A percentile compares a stretch with the other conserved stretches of the same genome.
phyloP scores from a whole-genome alignment of 1,139 yeast species.

The Sugiyamaella sp. region DNA sequence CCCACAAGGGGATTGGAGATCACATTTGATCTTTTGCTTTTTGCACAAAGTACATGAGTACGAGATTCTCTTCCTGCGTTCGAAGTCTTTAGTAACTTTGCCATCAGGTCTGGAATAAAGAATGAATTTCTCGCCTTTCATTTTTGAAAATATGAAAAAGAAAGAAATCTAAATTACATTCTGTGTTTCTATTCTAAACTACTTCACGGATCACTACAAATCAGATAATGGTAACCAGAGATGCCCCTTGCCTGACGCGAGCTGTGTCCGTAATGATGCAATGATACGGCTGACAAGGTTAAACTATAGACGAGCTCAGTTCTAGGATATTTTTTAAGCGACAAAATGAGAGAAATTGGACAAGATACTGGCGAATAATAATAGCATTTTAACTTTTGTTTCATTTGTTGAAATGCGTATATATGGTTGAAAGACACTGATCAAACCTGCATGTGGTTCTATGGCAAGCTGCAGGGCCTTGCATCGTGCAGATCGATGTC shows the following conservation, averaged over 20 bases:
- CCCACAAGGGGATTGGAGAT: conserved; percentile 23
- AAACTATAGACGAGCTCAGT: neutral
- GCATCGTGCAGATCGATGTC: neutral
- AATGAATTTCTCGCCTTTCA: conserved; percentile 21
- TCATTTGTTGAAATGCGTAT: no score
- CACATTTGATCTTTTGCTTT: conserved; percentile 23
- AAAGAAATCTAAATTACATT: neutral
- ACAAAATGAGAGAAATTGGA: neutral
- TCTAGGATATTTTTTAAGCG: neutral
- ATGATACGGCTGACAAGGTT: conserved; percentile 12
- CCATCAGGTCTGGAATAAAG: conserved; percentile 25
- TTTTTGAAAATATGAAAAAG: neutral
- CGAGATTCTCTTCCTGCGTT: conserved; percentile 20
- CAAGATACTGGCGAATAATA: no score
- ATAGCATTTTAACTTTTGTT: no score
- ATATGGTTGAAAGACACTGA: no score
- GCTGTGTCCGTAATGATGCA: conserved; percentile 13
- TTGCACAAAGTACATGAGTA: conserved; percentile 23
- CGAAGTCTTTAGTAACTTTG: conserved; percentile 24
- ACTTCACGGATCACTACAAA: neutral
- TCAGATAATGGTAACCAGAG: neutral
- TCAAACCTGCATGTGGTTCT: neutral
- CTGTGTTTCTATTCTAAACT: neutral
- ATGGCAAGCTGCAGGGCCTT: neutral
- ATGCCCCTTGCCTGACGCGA: conserved; percentile 8